Evolutionary conservation across 225 moss, liverwort and hornwort species (phyloP), one percentile per base, ranked within the genome.

Genomic region (Physcomitrellopsis africana): DNA sequence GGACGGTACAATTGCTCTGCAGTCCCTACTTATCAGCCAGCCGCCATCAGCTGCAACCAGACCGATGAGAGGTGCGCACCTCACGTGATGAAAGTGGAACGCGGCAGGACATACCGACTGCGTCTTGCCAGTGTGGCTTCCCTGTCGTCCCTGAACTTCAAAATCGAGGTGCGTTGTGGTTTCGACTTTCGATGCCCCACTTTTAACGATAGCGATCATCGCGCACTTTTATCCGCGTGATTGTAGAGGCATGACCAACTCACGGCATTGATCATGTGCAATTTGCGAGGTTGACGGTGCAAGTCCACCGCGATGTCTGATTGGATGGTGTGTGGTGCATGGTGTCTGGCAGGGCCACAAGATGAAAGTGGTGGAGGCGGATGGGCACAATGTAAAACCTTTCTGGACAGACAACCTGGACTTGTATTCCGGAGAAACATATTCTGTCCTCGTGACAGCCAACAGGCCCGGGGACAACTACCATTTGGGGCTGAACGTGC

Each of bases 41-140:
- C 78, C 13, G 70, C 42, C 56, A 71, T 88, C 41, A 77, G 77
- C 13, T 96, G 95, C 68, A 86, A 90, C 44, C 13, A 74, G 1
- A 3, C 10, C 5, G 81, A 80, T 49, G 9, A 8, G 5, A 58
- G 69, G 2, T 92, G 92, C 69, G 17, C 73, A 9, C 92, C 94
- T 11, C 76, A 86, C 20, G 67, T 86, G 10, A 80, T 90, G 67
- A 53, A 53, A 9, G 96, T 96, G 20, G 77, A 86, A 19, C 76
- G 87, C 11, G 85, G 85, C 20, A 83, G 85, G 45, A 94, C 86
- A 0, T 96, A 94, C 79, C 87, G 96, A 1, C 79, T 96, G 49
- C 90, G 96, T 15, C 84, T 94, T 9, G 90, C 80, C 43, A 94
- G 85, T 13, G 92, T 90, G 4, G 82, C 94, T 0, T 87, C 94